Evolutionary conservation across 306 rosid genomes (phyloP), one percentile per base, ranked within the genome.

Genomic region (Quercus cerris): DNA sequence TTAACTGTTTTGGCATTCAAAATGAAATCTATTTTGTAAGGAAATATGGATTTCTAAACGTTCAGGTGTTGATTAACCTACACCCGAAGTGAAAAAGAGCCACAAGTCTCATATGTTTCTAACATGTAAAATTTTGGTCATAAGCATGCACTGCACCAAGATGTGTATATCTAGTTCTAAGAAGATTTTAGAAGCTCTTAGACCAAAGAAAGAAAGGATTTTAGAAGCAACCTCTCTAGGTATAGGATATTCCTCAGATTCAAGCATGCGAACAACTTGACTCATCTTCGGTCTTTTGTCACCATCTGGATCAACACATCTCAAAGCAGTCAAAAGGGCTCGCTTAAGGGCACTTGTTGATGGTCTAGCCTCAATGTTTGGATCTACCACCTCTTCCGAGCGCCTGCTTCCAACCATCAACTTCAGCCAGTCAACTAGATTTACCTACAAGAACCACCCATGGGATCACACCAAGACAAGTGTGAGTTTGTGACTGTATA

Each of bases 231-330:
- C 98, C 97, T 94, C 97, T 80, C 98, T 86, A 20, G 89, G 93
- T 68, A 94, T 80, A 35, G 98, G 97, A 84, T 94, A 92, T 79
- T 94, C 98, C 86, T 94, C 97, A 0, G 96, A 92, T 76, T 94
- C 97, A 41, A 94, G 98, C 98, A 94, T 94, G 79, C 97, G 96
- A 44, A 88, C 96, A 80, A 94, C 97, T 89, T 94, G 98, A 75
- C 97, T 82, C 98, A 94, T 94, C 83, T 85, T 90, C 13, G 98
- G 98, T 80, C 98, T 88, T 84, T 91, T 94, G 63, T 87, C 93
- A 75, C 93, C 61, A 84, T 92, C 91, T 31, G 97, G 98, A 84
- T 94, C 98, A 23, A 94, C 96, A 87, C 98, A 94, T 82, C 98
- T 90, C 85, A 94, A 78, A 71, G 98, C 97, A 89, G 97, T 94